phyloP scores from a whole-genome alignment of 2,329 filamentous ascomycete species.

The Cercospora canescens region DNA sequence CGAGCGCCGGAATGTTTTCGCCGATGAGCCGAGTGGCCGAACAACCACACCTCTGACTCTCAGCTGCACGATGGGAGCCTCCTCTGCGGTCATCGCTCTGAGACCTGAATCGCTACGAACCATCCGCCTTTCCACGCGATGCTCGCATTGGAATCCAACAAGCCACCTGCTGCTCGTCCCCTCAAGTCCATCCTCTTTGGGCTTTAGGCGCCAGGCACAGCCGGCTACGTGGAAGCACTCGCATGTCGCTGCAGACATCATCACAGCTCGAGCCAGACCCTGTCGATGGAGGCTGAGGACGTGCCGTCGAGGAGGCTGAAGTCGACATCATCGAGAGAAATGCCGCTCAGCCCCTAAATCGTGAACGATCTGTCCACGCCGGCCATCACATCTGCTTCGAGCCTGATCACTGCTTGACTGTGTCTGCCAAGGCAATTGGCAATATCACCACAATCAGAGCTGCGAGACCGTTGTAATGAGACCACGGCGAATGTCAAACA shows the following conservation, averaged over 20 bases:
- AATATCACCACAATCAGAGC: neutral
- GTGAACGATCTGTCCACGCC: neutral
- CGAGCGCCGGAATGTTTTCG: neutral
- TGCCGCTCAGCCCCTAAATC: neutral
- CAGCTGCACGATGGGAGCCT: neutral
- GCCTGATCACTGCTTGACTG: neutral
- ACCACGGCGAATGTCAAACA: neutral
- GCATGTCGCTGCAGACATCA: neutral
- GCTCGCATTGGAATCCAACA: neutral
- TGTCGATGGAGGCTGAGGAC: neutral
- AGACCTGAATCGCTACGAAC: conserved; percentile 3
- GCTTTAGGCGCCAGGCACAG: neutral
- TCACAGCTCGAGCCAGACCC: neutral
- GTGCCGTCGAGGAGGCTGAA: neutral
- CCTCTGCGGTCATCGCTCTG: conserved; percentile 2
- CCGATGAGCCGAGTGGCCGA: neutral
- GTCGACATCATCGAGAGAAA: neutral
- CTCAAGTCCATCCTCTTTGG: neutral
- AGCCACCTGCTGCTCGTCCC: neutral
- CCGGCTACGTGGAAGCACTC: neutral
- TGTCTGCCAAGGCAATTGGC: neutral
- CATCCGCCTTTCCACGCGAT: conserved; percentile 1
- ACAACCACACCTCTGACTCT: conserved; percentile 5
- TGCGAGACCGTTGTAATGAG: neutral
- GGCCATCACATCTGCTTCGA: neutral